A percentile compares a stretch with the other conserved stretches of the same genome.
Evolutionary conservation across 495 filamentous ascomycete genomes (phyloP).

Genomic region (Trichoderma parareesei): DNA sequence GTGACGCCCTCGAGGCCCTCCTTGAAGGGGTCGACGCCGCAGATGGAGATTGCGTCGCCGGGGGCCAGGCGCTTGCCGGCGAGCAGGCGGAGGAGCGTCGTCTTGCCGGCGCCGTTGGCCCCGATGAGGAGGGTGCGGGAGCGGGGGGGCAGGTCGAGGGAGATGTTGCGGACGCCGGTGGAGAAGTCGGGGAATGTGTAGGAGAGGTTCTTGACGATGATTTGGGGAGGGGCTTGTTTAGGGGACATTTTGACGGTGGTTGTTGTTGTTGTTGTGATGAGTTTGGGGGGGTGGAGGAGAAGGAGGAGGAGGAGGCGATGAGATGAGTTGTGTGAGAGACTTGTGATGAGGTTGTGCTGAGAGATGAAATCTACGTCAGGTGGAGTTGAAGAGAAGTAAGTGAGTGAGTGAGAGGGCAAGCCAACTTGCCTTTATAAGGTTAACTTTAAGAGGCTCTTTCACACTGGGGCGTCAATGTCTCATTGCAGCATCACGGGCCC

Average conservation of each 20-base stretch:
- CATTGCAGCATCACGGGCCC: background rate
- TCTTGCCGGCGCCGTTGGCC: constrained; percentile 96
- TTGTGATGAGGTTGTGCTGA: no score
- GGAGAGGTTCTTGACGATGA: constrained; percentile 66
- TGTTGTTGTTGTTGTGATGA: background rate
- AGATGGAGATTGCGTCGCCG: constrained; percentile 57
- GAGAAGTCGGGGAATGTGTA: constrained; percentile 84
- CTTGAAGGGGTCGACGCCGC: constrained; percentile 84
- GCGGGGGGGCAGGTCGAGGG: constrained; percentile 66
- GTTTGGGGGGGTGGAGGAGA: background rate
- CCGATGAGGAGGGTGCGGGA: constrained; percentile 90
- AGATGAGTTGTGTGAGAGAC: no score
- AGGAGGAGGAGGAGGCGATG: background rate
- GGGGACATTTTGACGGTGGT: constrained; percentile 7
- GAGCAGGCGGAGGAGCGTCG: constrained; percentile 76
- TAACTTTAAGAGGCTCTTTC: no score
- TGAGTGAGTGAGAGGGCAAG: no score
- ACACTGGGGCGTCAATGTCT: no score
- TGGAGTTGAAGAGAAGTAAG: no score
- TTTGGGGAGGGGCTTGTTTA: constrained; percentile 22
- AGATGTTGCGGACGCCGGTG: constrained; percentile 61
- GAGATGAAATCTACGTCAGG: no score
- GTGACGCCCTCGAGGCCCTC: constrained; percentile 83
- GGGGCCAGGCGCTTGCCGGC: constrained; percentile 93
- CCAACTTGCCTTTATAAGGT: no score